phyloP scores from a whole-genome alignment of 495 filamentous ascomycete species.

The Parachaetomium inaequale region DNA sequence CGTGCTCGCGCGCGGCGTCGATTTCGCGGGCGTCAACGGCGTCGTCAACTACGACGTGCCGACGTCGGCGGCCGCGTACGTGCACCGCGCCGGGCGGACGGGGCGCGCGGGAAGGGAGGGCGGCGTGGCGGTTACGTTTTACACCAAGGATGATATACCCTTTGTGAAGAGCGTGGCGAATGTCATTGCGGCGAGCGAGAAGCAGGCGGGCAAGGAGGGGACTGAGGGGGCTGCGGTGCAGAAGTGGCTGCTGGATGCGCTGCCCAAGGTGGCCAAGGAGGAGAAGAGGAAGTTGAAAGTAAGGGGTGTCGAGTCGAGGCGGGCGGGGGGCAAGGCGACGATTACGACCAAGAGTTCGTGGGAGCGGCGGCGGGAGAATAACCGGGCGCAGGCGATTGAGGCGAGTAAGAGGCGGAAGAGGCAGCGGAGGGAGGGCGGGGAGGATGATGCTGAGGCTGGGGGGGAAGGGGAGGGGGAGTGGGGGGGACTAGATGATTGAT shows the following conservation, averaged over 20 bases:
- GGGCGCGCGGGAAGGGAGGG: conserved; percentile 83
- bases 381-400: conserved; percentile 65
- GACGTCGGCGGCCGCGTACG: conserved; percentile 78
- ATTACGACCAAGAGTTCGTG: conserved; percentile 94
- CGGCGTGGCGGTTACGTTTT: conserved; percentile 89
- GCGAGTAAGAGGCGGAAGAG: conserved; percentile 63
- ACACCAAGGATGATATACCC: conserved; percentile 89
- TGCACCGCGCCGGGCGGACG: conserved; percentile 90
- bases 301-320: conserved; percentile 74
- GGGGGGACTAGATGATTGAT: conserved; percentile 56
- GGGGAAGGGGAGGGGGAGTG: conserved; percentile 52
- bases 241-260: conserved; percentile 83
- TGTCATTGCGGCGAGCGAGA: conserved; percentile 81
- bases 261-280: conserved; percentile 78
- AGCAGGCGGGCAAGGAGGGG: conserved; percentile 49
- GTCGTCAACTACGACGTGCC: conserved; percentile 98
- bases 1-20: conserved; percentile 81
- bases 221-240: conserved; percentile 52
- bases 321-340: conserved; percentile 46
- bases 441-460: conserved; percentile 35
- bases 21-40: conserved; percentile 88
- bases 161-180: conserved; percentile 90
- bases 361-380: conserved; percentile 75
- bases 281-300: conserved; percentile 78
- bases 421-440: conserved; percentile 28